phyloP scores from a whole-genome alignment of 768 basidiomycete genomes.

The Nidularia sp. region DNA sequence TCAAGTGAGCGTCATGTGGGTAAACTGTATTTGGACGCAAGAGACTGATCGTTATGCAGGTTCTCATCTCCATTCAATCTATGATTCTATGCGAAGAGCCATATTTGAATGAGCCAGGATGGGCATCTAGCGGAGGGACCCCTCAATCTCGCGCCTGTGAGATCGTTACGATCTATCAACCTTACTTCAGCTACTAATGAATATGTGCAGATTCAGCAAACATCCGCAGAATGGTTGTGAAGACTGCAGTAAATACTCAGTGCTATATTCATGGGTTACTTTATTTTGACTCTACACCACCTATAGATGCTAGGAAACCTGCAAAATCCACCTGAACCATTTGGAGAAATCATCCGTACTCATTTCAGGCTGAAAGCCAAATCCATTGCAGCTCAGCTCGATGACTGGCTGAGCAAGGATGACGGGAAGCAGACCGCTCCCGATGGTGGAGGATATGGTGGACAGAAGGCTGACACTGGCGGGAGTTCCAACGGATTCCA shows the following conservation, averaged over 20 bases:
- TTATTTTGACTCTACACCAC: neutral
- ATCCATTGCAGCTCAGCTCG: constrained; percentile 66
- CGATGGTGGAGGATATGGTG: constrained; percentile 48
- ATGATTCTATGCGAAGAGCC: constrained; percentile 96
- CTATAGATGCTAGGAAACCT: constrained; percentile 80
- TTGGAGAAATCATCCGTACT: constrained; percentile 81
- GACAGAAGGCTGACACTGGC: constrained; percentile 27
- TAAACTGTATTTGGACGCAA: neutral
- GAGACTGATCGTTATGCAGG: constrained; percentile 56
- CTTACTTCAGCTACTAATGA: neutral
- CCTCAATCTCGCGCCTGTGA: constrained; percentile 75
- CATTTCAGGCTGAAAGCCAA: constrained; percentile 87
- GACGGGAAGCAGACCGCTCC: constrained; percentile 58
- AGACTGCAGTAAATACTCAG: constrained; percentile 62
- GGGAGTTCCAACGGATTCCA: constrained; percentile 57
- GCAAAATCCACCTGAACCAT: constrained; percentile 80
- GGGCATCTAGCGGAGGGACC: constrained; percentile 71
- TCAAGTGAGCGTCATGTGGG: constrained; percentile 66
- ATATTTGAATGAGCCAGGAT: constrained; percentile 90
- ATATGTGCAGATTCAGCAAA: constrained; percentile 75
- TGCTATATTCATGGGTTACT: neutral
- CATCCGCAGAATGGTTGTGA: constrained; percentile 88
- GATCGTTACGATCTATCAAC: constrained; percentile 11
- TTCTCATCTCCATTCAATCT: constrained; percentile 91
- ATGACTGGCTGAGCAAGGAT: constrained; percentile 73